Evolutionary conservation across 106 monocot genomes (phyloP).

Genomic region (Agapanthus africanus): DNA sequence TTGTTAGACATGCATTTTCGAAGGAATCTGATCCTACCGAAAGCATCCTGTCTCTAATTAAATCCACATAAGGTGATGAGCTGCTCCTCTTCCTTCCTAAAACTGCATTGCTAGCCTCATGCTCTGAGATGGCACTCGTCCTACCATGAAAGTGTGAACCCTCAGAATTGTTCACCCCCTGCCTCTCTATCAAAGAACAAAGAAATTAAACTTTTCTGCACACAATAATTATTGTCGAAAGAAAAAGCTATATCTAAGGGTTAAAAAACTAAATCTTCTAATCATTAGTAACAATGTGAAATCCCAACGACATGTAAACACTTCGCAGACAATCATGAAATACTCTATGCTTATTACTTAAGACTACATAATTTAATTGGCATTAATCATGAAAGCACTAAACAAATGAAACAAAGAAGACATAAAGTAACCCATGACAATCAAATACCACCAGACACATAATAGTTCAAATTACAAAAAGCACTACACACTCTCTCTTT

Average conservation of each 20-base stretch:
- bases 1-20: slow-evolving; percentile 22
- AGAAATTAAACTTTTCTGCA: slow-evolving; percentile 8
- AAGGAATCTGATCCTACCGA: slow-evolving; percentile 23
- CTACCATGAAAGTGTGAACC: slow-evolving; percentile 46
- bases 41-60: slow-evolving; percentile 23
- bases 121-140: slow-evolving; percentile 26
- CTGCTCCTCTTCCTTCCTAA: slow-evolving; percentile 57
- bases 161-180: slow-evolving; percentile 35
- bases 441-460: background rate
- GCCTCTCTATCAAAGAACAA: slow-evolving; percentile 38
- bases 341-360: background rate
- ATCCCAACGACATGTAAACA: background rate
- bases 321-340: background rate
- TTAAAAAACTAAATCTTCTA: background rate
- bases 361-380: background rate
- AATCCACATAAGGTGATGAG: slow-evolving; percentile 37
- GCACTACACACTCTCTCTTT: too few species aligned
- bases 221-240: background rate
- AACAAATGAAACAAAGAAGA: background rate
- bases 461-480: too few species aligned
- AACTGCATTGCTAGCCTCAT: slow-evolving; percentile 19
- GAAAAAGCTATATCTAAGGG: background rate
- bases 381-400: background rate
- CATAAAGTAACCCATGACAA: background rate
- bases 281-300: background rate